Base-by-base conservation (phyloP, 2,329 filamentous ascomycete genomes). In the Parastagonospora avenae region DNA sequence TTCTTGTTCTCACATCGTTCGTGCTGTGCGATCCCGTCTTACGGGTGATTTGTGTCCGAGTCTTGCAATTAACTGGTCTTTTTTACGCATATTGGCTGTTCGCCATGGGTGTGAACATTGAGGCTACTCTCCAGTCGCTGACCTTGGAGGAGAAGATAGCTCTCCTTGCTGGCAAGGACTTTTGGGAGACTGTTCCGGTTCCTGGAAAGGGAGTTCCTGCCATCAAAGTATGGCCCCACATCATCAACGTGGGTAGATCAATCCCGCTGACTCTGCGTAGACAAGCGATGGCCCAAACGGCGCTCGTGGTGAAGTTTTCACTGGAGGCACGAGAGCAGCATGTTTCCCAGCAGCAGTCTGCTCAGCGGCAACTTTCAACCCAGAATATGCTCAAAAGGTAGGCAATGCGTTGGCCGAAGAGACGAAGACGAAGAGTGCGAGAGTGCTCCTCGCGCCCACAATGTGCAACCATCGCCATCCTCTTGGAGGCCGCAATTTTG, bases 401-500 rank as follows among this genome's bases (percentile, higher is more conserved):
- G 80, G 84, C 46, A 76, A 88, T 57, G 84, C 90, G 48, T 81
- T 92, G 56, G 90, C 86, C 1, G 77, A 85, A 11, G 90, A 93
- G 71, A 81, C 82, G 16, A 86, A 85, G 59, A 88, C 88, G 6
- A 87, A 90, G 66, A 88, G 88, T 4, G 86, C 88, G 27, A 83
- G 90, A 54, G 82, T 92, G 37, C 78, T 92, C 68, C 80, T 93
- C 2, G 90, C 87, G 0, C 89, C 89, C 0, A 92, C 89, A 0
- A 87, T 91, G 50, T 92, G 90, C 73, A 87, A 91, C 76, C 90
- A 94, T 62, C 83, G 90, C 11, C 88, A 89, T 48, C 90, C 90
- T 0, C 79, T 94, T 0, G 90, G 90, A 4, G 90, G 90, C 7
- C 82, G 90, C 50, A 91, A 91, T 54, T 94, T 93, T 59, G 88